A percentile compares a stretch with the other conserved stretches of the same genome.
These are phyloP conservation scores for Ilyonectria sp. DNA, from an alignment of 2,329 filamentous ascomycete species.

Conservation along the genomic window DNA sequence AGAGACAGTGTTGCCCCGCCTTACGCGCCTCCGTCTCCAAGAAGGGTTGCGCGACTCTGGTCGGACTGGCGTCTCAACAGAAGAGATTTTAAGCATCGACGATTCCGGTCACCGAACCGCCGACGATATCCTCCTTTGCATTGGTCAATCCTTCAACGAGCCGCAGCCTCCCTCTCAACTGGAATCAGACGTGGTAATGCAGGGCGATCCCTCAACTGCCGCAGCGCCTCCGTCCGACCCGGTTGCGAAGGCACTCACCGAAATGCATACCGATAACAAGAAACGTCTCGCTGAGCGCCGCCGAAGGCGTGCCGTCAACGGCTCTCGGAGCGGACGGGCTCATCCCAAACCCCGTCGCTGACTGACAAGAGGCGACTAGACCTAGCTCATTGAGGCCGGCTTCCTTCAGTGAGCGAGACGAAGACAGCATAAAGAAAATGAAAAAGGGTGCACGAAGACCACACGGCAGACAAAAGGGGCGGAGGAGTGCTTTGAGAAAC, in stretches of 20 bases:
- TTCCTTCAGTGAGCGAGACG: neutral
- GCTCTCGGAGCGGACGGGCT: neutral
- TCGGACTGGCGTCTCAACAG: neutral
- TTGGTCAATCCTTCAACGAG: neutral
- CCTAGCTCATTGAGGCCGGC: neutral
- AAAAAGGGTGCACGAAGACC: neutral
- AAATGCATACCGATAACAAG: neutral
- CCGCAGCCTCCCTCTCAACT: neutral
- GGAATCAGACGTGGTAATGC: neutral
- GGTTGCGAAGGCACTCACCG: neutral
- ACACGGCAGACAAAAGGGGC: neutral
- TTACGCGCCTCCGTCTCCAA: neutral
- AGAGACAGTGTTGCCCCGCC: neutral
- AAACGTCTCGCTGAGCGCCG: neutral
- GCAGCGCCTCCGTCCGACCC: neutral
- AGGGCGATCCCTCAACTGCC: neutral
- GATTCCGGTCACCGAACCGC: neutral
- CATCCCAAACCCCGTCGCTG: neutral
- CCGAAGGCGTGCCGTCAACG: neutral
- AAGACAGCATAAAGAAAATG: neutral
- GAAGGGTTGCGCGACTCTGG: neutral
- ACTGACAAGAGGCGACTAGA: neutral
- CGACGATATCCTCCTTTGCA: neutral
- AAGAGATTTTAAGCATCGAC: neutral
- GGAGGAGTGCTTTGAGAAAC: neutral